Evolutionary conservation across 169 alveolate species (phyloP).

Genomic region (Neospora caninum): DNA sequence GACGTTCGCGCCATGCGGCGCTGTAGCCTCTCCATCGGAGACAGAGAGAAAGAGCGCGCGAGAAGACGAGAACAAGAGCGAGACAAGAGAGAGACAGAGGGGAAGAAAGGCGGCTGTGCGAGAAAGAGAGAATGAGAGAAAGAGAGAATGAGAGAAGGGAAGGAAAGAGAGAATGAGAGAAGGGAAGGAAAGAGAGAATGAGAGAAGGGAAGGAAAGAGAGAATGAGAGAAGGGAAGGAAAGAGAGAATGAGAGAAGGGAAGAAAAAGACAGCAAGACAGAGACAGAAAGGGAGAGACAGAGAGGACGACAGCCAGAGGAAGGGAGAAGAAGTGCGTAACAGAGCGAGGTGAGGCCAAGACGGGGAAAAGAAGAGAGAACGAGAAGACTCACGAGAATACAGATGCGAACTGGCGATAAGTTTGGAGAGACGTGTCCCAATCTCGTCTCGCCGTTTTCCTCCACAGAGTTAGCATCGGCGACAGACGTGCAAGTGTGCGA

Average conservation of each 20-base stretch:
- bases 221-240: neutral
- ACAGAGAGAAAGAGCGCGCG: neutral
- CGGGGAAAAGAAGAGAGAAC: neutral
- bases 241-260: neutral
- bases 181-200: neutral
- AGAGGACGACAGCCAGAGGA: neutral
- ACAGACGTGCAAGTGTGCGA: too few species aligned
- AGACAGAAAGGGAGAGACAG: neutral
- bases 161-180: neutral
- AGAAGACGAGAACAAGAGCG: neutral
- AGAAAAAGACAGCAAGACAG: neutral
- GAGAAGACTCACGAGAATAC: neutral
- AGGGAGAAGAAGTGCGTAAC: neutral
- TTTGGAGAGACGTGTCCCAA: neutral
- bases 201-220: neutral
- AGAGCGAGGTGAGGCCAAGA: neutral
- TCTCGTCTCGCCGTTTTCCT: too few species aligned
- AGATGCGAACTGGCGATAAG: too few species aligned
- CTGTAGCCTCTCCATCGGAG: neutral
- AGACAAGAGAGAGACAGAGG: neutral
- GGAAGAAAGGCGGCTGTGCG: neutral
- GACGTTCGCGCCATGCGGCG: neutral
- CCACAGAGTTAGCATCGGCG: too few species aligned
- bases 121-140: neutral
- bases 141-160: neutral